Percentiles rank a stretch among this genome's conserved stretches.
These are phyloP conservation scores for Eucalyptus grandis DNA, from an alignment of 345 rosid genomes.

Conservation along the genomic window DNA sequence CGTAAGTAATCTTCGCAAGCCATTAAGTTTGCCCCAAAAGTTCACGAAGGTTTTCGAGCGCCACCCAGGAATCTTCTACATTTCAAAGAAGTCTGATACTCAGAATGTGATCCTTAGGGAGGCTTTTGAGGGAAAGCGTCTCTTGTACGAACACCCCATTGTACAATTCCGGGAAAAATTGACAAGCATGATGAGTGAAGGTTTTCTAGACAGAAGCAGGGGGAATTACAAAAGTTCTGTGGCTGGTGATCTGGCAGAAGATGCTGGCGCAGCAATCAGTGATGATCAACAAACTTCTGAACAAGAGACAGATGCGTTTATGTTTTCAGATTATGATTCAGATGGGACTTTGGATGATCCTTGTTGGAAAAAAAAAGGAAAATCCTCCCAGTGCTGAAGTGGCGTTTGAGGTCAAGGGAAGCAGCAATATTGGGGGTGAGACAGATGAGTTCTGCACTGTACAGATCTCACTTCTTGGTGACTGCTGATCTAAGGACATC, in stretches of 20 bases:
- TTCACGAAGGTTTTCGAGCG: constrained; percentile 83
- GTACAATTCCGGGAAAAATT: constrained; percentile 34
- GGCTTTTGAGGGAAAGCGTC: constrained; percentile 44
- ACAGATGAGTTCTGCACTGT: not conserved
- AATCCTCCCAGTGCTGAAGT: not conserved
- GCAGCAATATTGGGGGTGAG: not conserved
- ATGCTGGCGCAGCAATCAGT: not conserved
- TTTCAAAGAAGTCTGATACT: constrained; percentile 48
- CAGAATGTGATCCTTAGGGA: constrained; percentile 77
- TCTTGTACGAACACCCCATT: constrained; percentile 45
- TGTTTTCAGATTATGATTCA: constrained; percentile 15
- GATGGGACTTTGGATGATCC: not conserved
- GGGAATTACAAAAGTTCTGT: constrained; percentile 31
- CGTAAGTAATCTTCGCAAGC: constrained; percentile 66
- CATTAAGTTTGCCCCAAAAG: constrained; percentile 63
- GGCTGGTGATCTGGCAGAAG: not conserved
- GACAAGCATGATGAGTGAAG: constrained; percentile 41
- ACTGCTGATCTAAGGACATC: not conserved
- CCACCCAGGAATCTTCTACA: constrained; percentile 81
- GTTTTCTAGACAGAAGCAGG: constrained; percentile 53
- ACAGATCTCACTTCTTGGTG: not conserved
- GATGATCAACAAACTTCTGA: constrained; percentile 3
- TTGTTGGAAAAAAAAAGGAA: not conserved
- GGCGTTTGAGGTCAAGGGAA: not conserved
- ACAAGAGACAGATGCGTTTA: constrained; percentile 9